Percentiles rank a stretch among this genome's conserved stretches.
These are phyloP conservation scores for Penicillium sp. DNA, from an alignment of 2,329 filamentous ascomycete genomes.

Conservation along the genomic window DNA sequence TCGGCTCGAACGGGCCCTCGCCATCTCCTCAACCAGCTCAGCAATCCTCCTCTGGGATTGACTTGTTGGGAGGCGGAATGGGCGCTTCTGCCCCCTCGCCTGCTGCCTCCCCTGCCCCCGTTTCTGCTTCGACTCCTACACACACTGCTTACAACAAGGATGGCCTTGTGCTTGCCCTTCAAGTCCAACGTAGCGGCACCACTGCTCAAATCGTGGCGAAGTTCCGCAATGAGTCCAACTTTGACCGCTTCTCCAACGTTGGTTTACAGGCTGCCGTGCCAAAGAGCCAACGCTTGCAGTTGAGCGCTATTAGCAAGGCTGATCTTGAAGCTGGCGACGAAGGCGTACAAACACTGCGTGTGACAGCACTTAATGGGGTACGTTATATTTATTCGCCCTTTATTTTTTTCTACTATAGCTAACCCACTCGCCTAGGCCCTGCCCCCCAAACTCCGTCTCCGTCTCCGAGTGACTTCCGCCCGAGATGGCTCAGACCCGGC, in stretches of 20 bases:
- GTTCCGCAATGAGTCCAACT: slow-evolving; percentile 77
- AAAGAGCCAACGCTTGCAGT: slow-evolving; percentile 91
- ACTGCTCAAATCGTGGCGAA: slow-evolving; percentile 80
- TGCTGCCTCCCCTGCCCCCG: slow-evolving; percentile 56
- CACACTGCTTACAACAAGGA: slow-evolving; percentile 86
- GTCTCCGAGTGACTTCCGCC: slow-evolving; percentile 81
- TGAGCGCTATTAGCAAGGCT: slow-evolving; percentile 83
- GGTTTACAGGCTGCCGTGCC: slow-evolving; percentile 93
- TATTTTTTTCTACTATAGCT: slow-evolving; percentile 6
- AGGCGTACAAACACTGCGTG: slow-evolving; percentile 87
- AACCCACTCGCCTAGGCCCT: slow-evolving; percentile 62
- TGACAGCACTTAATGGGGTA: slow-evolving; percentile 85
- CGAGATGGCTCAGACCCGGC: slow-evolving; percentile 72
- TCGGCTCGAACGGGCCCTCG: slow-evolving; percentile 57
- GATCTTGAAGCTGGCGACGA: slow-evolving; percentile 78
- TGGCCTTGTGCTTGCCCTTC: slow-evolving; percentile 77
- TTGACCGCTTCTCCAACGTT: slow-evolving; percentile 70
- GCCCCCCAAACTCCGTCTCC: slow-evolving; percentile 71
- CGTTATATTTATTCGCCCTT: slow-evolving; percentile 55
- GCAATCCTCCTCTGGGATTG: slow-evolving; percentile 47
- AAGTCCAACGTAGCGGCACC: slow-evolving; percentile 72
- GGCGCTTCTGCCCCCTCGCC: slow-evolving; percentile 36
- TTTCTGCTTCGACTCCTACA: slow-evolving; percentile 51
- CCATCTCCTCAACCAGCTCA: slow-evolving; percentile 54
- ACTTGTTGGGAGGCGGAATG: slow-evolving; percentile 49